Conservation (phyloP, 2,329 filamentous ascomycete genomes). For the Sclerotinia spermophila region DNA sequence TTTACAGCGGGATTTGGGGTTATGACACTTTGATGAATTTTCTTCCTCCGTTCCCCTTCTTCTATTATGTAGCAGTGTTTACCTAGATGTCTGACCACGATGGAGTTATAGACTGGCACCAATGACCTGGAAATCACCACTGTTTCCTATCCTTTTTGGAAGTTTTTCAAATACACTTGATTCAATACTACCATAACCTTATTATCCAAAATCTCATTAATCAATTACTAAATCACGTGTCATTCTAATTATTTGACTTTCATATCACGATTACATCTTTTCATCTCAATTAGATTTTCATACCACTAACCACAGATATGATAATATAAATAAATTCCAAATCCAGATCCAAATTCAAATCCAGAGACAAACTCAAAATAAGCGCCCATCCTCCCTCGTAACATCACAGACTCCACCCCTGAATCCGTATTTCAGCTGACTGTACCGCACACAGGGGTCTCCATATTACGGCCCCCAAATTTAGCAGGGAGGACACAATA, state of each 20-base stretch:
- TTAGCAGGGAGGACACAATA: background rate
- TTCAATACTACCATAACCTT: background rate
- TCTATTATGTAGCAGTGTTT: background rate
- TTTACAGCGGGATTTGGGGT: too few relatives aligned
- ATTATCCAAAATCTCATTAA: too few relatives aligned
- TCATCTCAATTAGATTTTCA: too few relatives aligned
- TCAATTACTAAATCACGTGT: background rate
- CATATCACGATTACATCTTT: background rate
- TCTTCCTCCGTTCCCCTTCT: background rate
- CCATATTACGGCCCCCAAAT: background rate
- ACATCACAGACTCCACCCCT: background rate
- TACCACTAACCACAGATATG: too few relatives aligned
- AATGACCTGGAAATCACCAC: background rate
- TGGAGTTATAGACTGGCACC: too few relatives aligned
- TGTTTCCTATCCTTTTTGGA: too few relatives aligned
- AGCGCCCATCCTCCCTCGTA: background rate
- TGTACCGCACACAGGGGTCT: background rate
- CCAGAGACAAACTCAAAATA: background rate
- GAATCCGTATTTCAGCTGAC: background rate
- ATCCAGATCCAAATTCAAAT: too few relatives aligned
- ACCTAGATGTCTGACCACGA: background rate
- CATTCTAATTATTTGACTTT: background rate
- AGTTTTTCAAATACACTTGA: background rate
- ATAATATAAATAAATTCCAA: too few relatives aligned
- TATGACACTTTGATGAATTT: background rate